Evolutionary conservation across 2,329 filamentous ascomycete species (phyloP).

Genomic region (Pseudogymnoascus sp.): DNA sequence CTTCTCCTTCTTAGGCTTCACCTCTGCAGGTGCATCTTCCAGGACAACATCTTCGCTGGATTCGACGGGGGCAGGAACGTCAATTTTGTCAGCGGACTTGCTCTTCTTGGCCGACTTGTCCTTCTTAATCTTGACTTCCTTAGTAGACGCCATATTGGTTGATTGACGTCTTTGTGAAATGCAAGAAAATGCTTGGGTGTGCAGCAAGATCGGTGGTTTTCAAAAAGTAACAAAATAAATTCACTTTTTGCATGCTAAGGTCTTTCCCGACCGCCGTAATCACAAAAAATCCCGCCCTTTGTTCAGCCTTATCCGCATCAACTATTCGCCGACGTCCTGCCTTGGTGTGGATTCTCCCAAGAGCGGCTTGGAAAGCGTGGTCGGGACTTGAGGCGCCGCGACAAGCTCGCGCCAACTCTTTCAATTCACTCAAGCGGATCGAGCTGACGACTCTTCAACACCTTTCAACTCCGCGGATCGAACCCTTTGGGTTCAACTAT

Average conservation of each 20-base stretch:
- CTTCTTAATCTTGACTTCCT: conserved; percentile 12
- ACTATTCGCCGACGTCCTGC: not conserved
- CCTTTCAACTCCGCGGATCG: not conserved
- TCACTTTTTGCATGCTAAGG: not conserved
- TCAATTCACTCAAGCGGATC: not conserved
- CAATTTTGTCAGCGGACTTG: conserved; percentile 18
- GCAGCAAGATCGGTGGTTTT: not conserved
- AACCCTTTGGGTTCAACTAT: not conserved
- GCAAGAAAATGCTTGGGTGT: not conserved
- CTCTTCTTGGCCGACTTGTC: conserved; percentile 20
- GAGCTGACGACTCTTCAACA: conserved; percentile 1
- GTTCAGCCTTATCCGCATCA: conserved; percentile 4
- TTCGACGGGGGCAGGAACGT: conserved; percentile 8
- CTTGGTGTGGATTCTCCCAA: not conserved
- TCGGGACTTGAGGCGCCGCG: not conserved
- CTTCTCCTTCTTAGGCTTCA: conserved; percentile 14
- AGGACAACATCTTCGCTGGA: not conserved
- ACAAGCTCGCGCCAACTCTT: not conserved
- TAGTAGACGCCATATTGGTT: conserved; percentile 3
- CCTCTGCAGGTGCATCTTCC: not conserved
- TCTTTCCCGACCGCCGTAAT: not conserved
- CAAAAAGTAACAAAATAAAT: not conserved
- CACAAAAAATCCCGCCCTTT: not conserved
- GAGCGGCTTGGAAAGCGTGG: not conserved
- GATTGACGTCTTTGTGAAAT: not conserved